Percentiles rank a stretch among this genome's conserved stretches.
Conservation (phyloP, 139 green algal genomes). For the Chlamydomonas schloesseri region DNA sequence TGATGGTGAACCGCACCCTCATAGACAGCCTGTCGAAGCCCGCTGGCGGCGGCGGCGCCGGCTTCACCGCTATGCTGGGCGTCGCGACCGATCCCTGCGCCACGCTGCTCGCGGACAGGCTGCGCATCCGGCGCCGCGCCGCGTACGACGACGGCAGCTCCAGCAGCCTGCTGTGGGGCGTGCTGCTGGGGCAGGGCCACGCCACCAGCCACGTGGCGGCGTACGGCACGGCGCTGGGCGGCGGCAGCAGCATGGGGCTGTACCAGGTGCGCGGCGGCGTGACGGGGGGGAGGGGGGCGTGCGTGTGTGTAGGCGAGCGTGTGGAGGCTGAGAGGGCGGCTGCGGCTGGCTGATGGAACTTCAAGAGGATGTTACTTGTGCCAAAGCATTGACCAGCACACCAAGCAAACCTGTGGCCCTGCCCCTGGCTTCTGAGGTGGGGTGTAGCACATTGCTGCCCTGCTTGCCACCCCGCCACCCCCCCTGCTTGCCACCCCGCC, state of each 20-base stretch:
- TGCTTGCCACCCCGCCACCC: no score
- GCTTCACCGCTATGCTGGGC: conserved; percentile 2
- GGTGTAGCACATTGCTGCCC: no score
- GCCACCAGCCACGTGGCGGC: conserved; percentile 20
- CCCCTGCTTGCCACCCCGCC: no score
- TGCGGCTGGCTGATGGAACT: no score
- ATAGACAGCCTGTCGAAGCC: background rate
- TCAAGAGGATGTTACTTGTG: no score
- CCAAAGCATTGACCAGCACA: no score
- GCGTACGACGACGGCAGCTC: conserved; percentile 21
- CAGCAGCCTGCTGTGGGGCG: conserved; percentile 14
- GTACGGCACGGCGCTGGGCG: conserved; percentile 34
- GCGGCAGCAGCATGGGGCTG: background rate
- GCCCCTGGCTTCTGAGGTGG: no score
- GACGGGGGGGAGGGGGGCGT: no score
- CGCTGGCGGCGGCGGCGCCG: no score
- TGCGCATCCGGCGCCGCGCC: conserved; percentile 13
- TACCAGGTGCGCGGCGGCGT: background rate
- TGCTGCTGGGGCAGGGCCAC: conserved; percentile 10
- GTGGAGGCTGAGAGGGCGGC: no score
- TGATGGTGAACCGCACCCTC: conserved; percentile 7
- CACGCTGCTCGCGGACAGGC: conserved; percentile 15
- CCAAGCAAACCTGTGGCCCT: no score
- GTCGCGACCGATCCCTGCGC: conserved; percentile 19
- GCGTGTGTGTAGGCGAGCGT: no score